Evolutionary conservation across 2,329 filamentous ascomycete genomes (phyloP).

Genomic region (Scedosporium minutisporum): DNA sequence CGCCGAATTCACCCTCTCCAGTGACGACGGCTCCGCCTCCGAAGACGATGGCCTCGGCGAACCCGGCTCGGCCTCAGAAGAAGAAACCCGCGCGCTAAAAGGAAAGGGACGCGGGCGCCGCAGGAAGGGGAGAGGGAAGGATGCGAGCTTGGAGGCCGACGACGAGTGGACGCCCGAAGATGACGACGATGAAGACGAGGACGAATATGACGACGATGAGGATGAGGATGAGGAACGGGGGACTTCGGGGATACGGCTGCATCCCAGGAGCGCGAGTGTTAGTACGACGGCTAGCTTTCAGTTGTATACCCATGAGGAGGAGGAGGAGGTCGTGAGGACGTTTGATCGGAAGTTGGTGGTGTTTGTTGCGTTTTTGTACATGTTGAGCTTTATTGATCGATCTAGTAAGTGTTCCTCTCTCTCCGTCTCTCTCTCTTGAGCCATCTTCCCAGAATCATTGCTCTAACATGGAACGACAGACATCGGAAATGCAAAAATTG

Average conservation of each 20-base stretch:
- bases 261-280: slow-evolving; percentile 11
- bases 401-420: slow-evolving; percentile 51
- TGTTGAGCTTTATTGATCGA: slow-evolving; percentile 77
- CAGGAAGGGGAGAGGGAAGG: not conserved
- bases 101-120: not conserved
- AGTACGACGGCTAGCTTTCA: slow-evolving; percentile 26
- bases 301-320: slow-evolving; percentile 56
- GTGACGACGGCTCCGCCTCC: slow-evolving; percentile 18
- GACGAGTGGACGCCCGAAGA: slow-evolving; percentile 1
- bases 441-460: not conserved
- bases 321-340: slow-evolving; percentile 58
- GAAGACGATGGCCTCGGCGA: not conserved
- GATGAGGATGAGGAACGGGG: not conserved
- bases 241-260: not conserved
- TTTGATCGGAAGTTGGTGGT: slow-evolving; percentile 69
- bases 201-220: not conserved
- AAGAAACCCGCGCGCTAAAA: not conserved
- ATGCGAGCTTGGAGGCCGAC: not conserved
- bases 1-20: slow-evolving; percentile 25
- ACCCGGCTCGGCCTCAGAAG: not conserved
- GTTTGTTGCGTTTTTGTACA: slow-evolving; percentile 74
- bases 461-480: slow-evolving; percentile 26
- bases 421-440: not conserved
- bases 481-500: slow-evolving; percentile 54
- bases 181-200: slow-evolving; percentile 15